Evolutionary conservation across 2,329 filamentous ascomycete genomes (phyloP).

Genomic region (Scortechinia acanthostroma): DNA sequence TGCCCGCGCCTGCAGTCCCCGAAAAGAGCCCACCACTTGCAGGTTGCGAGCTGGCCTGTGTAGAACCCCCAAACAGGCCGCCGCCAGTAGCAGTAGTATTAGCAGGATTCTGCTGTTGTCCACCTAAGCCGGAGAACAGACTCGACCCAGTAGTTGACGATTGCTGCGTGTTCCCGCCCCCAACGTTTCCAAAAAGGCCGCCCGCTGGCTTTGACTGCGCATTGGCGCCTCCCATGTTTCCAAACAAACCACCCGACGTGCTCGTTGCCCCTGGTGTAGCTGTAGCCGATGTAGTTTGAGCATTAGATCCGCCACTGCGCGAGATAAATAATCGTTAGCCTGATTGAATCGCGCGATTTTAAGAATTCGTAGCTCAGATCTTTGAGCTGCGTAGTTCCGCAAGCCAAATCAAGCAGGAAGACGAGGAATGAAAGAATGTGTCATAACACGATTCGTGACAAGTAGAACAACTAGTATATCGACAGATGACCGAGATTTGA

Average conservation of each 20-base stretch:
- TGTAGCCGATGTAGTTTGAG: not conserved
- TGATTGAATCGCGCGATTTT: no score
- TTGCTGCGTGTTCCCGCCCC: not conserved
- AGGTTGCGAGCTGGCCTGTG: not conserved
- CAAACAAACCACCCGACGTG: not conserved
- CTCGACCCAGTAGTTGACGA: not conserved
- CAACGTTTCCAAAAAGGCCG: no score
- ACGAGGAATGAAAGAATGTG: no score
- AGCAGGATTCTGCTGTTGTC: constrained; percentile 17
- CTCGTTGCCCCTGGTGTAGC: not conserved
- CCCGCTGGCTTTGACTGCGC: not conserved
- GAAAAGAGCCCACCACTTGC: constrained; percentile 16
- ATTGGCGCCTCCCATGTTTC: no score
- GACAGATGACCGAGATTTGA: no score
- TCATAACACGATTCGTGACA: no score
- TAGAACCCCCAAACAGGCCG: not conserved
- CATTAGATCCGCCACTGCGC: not conserved
- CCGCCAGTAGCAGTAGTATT: constrained; percentile 8
- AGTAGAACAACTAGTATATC: no score
- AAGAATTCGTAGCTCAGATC: no score
- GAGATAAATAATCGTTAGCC: not conserved
- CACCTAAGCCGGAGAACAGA: constrained; percentile 5
- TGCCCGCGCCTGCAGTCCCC: constrained; percentile 7
- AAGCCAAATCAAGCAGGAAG: no score
- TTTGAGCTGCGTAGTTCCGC: no score